phyloP scores from a whole-genome alignment of 176 grass and related monocot genomes.

The Cenchrus americanus region DNA sequence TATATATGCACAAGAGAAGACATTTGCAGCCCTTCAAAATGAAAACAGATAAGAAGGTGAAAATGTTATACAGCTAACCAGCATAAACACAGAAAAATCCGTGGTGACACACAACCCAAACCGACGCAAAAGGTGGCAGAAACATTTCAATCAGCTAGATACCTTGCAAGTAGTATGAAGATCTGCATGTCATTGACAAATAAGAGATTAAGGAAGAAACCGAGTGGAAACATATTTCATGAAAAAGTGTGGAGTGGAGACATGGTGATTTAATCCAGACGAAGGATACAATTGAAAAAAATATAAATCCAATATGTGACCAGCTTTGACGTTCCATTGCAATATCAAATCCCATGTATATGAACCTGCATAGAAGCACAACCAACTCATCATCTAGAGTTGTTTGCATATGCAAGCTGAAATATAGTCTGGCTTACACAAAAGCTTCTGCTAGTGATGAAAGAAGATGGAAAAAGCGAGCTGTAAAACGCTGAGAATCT shows the following conservation, averaged over 20 bases:
- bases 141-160: neutral
- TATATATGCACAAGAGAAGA: conserved; percentile 84
- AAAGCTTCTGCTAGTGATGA: conserved; percentile 95
- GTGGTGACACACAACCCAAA: conserved; percentile 19
- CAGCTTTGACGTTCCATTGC: conserved; percentile 87
- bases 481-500: conserved; percentile 75
- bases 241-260: neutral
- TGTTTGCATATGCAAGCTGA: conserved; percentile 25
- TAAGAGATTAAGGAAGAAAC: conserved; percentile 57
- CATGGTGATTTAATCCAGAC: conserved; percentile 24
- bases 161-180: conserved; percentile 94
- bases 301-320: conserved; percentile 93
- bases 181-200: conserved; percentile 51
- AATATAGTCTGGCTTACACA: conserved; percentile 59
- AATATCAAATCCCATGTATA: conserved; percentile 99
- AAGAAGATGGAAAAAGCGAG: conserved; percentile 87
- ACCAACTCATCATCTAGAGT: conserved; percentile 20
- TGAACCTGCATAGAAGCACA: conserved; percentile 69
- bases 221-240: conserved; percentile 30
- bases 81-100: neutral
- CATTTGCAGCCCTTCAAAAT: conserved; percentile 86
- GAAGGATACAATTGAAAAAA: conserved; percentile 99
- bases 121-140: neutral
- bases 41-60: conserved; percentile 23
- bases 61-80: neutral